Percentiles rank a stretch among this genome's conserved stretches.
Conservation (phyloP, 495 filamentous ascomycete genomes). For the Penicillium mononematosum region DNA sequence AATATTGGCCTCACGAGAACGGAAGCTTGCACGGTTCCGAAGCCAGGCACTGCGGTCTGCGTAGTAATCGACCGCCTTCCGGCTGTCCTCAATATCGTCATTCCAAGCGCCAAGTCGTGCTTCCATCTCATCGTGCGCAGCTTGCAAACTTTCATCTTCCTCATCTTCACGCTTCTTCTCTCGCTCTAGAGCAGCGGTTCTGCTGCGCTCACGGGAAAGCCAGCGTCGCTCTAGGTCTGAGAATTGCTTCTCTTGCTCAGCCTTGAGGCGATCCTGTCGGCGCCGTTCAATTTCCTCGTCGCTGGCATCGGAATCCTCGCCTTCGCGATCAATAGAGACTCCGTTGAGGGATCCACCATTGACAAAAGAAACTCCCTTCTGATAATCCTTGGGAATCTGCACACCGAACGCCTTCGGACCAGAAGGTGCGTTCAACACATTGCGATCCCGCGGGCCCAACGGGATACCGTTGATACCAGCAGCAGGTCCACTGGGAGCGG, state of each 20-base stretch:
- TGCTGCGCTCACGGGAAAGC: conserved; percentile 82
- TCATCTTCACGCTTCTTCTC: conserved; percentile 76
- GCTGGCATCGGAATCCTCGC: conserved; percentile 84
- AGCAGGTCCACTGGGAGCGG: conserved; percentile 69
- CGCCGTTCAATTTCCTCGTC: conserved; percentile 83
- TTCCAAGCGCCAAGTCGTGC: conserved; percentile 78
- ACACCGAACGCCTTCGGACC: conserved; percentile 72
- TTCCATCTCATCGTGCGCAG: conserved; percentile 70
- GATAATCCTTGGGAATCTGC: conserved; percentile 74
- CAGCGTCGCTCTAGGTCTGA: conserved; percentile 84
- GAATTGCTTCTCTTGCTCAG: conserved; percentile 77
- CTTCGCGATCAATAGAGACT: conserved; percentile 62
- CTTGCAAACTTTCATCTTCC: conserved; percentile 55
- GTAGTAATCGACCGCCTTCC: conserved; percentile 80
- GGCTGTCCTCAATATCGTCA: conserved; percentile 74
- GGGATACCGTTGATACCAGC: conserved; percentile 81
- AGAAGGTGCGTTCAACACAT: conserved; percentile 71
- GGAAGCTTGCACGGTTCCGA: conserved; percentile 71
- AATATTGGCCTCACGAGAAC: conserved; percentile 65
- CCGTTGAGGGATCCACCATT: conserved; percentile 75
- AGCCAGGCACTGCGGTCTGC: conserved; percentile 80
- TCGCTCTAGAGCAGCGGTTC: conserved; percentile 78
- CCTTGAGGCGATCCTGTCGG: conserved; percentile 64
- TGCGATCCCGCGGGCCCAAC: conserved; percentile 72
- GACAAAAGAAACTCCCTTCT: conserved; percentile 81